Base-by-base conservation (phyloP, 805 yeast species). In the baker's yeast (Saccharomyces cerevisiae) region DNA sequence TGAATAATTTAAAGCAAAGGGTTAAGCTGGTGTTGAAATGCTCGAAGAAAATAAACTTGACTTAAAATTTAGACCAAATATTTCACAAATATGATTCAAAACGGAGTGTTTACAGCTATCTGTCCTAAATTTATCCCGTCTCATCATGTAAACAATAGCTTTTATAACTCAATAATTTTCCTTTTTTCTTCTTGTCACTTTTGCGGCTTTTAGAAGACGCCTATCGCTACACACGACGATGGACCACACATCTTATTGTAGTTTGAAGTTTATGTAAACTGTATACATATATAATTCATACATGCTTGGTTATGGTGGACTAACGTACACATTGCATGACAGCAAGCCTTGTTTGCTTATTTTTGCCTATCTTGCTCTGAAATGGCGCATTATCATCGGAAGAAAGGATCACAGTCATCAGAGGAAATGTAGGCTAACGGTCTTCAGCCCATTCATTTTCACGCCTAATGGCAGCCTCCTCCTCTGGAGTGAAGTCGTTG, bases 371-470 rank as follows among this genome's bases (percentile, higher is more conserved):
- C 24, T 17, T 9, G 24, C 8, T 47, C 31, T 27, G 10, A 29
- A 47, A n/a, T 24, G 47, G 27, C 29, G 28, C 22, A 29, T 17
- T 32, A 17, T 46, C 47, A 49, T 41, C 29, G 21, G 31, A 22
- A 28, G 43, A 11, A 41, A 46, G 10, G 31, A n/a, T 10, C 26
- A 46, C 13, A 14, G 22, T 31, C 28, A 43, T 43, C 2, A 22
- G 22, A 26, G 27, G 28, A 8, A 2, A 3, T 6, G 22, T 17
- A 36, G 6, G 24, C 63, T 67, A 85, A 69, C 92, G 85, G 66
- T 86, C 92, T 66, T 86, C 94, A 26, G 95, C 95, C 95, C 95
- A 87, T 70, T 87, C 95, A 65, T 87, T 87, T 70, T 87, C 95
- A 70, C 90, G 82, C 68, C 87, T 83, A 54, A 87, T 87, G 11